phyloP scores from a whole-genome alignment of 495 filamentous ascomycete genomes.

The Aspergillus heteromorphus region DNA sequence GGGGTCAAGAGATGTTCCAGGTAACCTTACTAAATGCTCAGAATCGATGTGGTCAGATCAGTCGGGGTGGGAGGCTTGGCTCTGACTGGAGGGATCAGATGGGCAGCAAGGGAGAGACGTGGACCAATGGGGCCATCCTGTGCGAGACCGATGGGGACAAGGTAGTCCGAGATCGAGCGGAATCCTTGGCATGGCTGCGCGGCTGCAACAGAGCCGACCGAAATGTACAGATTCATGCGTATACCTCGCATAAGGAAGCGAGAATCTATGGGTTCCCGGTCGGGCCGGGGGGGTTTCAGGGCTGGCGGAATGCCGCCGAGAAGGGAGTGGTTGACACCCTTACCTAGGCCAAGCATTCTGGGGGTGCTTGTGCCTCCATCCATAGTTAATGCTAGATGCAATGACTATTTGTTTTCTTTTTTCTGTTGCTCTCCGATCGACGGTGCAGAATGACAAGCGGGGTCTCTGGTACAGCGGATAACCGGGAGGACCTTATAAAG shows the following conservation, averaged over 20 bases:
- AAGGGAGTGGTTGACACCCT: slow-evolving; percentile 3
- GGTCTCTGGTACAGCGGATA: not conserved
- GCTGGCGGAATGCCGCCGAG: not conserved
- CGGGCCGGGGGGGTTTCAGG: not conserved
- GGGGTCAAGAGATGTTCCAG: not conserved
- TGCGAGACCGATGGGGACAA: not conserved
- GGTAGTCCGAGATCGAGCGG: slow-evolving; percentile 4
- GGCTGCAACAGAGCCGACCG: not conserved
- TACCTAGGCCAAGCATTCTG: slow-evolving; percentile 24
- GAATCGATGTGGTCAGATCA: not conserved
- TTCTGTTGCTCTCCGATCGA: slow-evolving; percentile 10
- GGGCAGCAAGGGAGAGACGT: slow-evolving; percentile 5
- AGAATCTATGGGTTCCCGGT: not conserved
- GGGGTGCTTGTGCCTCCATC: slow-evolving; percentile 9
- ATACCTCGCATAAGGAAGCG: not conserved
- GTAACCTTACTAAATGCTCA: not conserved
- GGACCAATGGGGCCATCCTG: slow-evolving; percentile 10
- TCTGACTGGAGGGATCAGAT: slow-evolving; percentile 3
- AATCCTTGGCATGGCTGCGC: slow-evolving; percentile 3
- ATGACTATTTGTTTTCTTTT: not conserved
- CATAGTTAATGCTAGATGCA: slow-evolving; percentile 7
- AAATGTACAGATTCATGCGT: not conserved
- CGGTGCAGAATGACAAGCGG: slow-evolving; percentile 4
- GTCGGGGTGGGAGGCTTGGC: not conserved
- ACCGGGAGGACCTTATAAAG: not conserved